These are phyloP conservation scores for Polytolypa hystricis DNA, from an alignment of 2,329 filamentous ascomycete genomes.

Conservation along the genomic window DNA sequence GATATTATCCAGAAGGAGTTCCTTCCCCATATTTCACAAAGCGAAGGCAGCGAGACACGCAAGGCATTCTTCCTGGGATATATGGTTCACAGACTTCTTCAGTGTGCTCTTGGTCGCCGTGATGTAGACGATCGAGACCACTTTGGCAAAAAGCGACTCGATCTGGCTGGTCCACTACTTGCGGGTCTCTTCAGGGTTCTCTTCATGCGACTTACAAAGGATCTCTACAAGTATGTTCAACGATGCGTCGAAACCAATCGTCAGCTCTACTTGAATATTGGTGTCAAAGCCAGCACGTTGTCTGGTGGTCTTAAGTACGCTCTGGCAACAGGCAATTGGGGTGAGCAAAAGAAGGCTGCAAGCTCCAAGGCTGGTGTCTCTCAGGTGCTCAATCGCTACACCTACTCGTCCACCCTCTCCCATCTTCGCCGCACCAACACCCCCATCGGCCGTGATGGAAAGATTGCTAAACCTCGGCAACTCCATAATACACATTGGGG, in stretches of 20 bases:
- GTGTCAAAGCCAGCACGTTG: constrained; percentile 81
- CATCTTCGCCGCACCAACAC: constrained; percentile 97
- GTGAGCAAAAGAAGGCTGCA: constrained; percentile 96
- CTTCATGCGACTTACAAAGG: constrained; percentile 80
- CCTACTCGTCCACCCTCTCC: constrained; percentile 89
- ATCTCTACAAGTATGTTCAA: constrained; percentile 83
- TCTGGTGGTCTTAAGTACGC: constrained; percentile 95
- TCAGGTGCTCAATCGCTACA: constrained; percentile 95
- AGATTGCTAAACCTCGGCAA: constrained; percentile 94
- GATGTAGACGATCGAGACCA: constrained; percentile 97
- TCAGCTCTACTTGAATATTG: constrained; percentile 82
- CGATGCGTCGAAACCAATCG: constrained; percentile 80
- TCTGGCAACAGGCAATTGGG: constrained; percentile 96
- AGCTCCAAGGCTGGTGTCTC: constrained; percentile 94
- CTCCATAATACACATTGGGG: constrained; percentile 99
- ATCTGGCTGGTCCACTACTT: constrained; percentile 85
- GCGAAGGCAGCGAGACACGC: constrained; percentile 83
- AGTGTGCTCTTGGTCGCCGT: constrained; percentile 82
- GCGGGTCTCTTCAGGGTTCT: constrained; percentile 93
- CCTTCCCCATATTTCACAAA: constrained; percentile 90
- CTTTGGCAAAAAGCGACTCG: constrained; percentile 95
- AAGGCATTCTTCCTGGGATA: constrained; percentile 98
- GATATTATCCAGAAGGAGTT: constrained; percentile 97
- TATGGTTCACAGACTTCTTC: constrained; percentile 93
- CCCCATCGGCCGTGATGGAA: constrained; percentile 92